Conservation (phyloP, 2,329 filamentous ascomycete genomes). For the Periconia sp. region DNA sequence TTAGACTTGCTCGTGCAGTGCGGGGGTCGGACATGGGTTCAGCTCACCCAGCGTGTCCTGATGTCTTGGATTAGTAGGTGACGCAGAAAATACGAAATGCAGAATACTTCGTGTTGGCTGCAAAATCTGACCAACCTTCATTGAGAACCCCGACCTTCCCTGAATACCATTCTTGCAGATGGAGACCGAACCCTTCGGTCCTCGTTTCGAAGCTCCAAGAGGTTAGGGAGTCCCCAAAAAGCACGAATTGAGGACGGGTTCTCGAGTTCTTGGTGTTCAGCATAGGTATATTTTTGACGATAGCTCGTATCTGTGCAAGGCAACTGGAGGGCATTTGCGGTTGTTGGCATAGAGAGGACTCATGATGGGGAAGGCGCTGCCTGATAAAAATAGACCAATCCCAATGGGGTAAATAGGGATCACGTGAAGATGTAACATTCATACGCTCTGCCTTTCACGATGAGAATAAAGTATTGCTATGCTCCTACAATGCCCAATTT, state of each 20-base stretch:
- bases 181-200: constrained; percentile 37
- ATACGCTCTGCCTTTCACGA: too few species aligned
- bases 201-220: constrained; percentile 37
- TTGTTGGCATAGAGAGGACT: too few species aligned
- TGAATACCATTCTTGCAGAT: constrained; percentile 31
- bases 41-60: constrained; percentile 16
- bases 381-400: too few species aligned
- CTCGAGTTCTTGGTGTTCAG: too few species aligned
- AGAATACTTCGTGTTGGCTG: background rate
- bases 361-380: too few species aligned
- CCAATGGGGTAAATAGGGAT: too few species aligned
- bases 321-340: too few species aligned
- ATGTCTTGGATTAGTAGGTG: background rate
- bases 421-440: too few species aligned
- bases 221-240: constrained; percentile 45
- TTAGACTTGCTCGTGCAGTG: background rate
- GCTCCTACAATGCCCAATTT: too few species aligned
- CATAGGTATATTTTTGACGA: too few species aligned
- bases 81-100: background rate
- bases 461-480: too few species aligned
- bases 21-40: background rate
- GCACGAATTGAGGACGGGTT: constrained; percentile 32
- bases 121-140: constrained; percentile 28
- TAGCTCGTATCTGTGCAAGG: too few species aligned
- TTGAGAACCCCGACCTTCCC: constrained; percentile 35